Evolutionary conservation across 2,329 filamentous ascomycete genomes (phyloP), one percentile per base, ranked within the genome.

Genomic region (Shiraia bambusicola): DNA sequence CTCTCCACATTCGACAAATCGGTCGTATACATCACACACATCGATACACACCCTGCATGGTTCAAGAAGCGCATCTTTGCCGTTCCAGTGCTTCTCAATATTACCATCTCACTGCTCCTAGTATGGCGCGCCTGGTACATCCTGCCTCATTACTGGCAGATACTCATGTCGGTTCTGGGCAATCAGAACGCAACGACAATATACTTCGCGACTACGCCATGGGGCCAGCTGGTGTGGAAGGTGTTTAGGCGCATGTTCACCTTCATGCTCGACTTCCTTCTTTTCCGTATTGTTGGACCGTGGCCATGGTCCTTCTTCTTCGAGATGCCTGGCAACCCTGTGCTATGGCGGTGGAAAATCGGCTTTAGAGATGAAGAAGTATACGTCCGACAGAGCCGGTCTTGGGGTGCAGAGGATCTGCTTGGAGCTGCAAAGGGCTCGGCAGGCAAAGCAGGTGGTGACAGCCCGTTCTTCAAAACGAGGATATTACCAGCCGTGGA

Each of bases 61-160:
- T 82, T 91, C 71, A 96, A 96, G 72, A 81, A 81, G 65, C 86
- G 88, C 60, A 86, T 94, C 58, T 96, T 95, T 70, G 59, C 82
- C 34, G 83, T 95, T 1, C 89, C 91, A 12, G 76, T 89, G 13
- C 67, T 83, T 13, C 82, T 95, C 70, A 96, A 96, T 69, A 42
- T 86, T 25, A 69, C 73, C 53, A 82, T 96, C 42, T 72, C 76
- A 7, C 59, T 76, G 2, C 69, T 88, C 24, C 82, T 95, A 55
- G 55, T 76, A 44, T 82, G 82, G 74, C 85, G 91, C 50, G 72
- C 85, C 47, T 87, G 80, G 66, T 72, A 76, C 66, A 84, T 88
- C 54, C 53, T 80, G 10, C 87, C 87, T 1, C 85, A 81, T 66
- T 97, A 97, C 75, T 79, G 81, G 56, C 72, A 74, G 35, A 76